Evolutionary conservation across 2,329 filamentous ascomycete genomes (phyloP), one percentile per base, ranked within the genome.

Genomic region (Epichloe aotearoae): DNA sequence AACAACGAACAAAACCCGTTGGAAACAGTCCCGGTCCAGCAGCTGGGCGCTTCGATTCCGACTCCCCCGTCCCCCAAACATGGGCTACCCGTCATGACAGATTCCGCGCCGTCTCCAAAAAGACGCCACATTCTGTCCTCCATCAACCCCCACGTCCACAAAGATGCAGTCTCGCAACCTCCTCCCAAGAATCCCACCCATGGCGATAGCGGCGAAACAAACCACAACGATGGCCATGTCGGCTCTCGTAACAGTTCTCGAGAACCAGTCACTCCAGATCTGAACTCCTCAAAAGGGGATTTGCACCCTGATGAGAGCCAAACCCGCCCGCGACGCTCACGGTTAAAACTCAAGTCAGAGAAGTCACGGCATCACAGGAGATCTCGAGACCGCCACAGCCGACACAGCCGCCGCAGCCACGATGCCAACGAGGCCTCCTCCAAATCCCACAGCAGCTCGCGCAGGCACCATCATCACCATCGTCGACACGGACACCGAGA

Each of bases 81-180:
- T 63, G 57, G 57, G 52, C 50, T 47, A 52, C 51, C 48, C 59
- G 55, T 57, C 53, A 70, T 70, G 68, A 62, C 59, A 51, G 61
- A 60, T 53, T 52, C 54, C 41, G 54, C 56, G 12, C 52, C 64
- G 46, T 70, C 69, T 26, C 65, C 69, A 33, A 65, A 62, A 55
- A 62, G 73, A 59, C 70, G 72, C n/a, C 72, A 71, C 43, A 73
- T 76, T 19, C 64, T 76, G 17, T 71, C 70, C 6, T 76, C 73
- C 6, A 72, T 74, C 57, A 74, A 75, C 54, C 69, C 64, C 5
- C 62, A 65, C 54, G 17, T 14, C 34, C 40, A 41, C 51, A 19
- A 30, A 47, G 19, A 46, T 20, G 44, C 19, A 19, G 41, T 46
- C 42, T 34, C 42, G 6, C 42, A 10, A 23, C 42, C 10, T 19